Evolutionary conservation across 2,329 filamentous ascomycete species (phyloP).

Genomic region (Bimuria novae-zelandiae): DNA sequence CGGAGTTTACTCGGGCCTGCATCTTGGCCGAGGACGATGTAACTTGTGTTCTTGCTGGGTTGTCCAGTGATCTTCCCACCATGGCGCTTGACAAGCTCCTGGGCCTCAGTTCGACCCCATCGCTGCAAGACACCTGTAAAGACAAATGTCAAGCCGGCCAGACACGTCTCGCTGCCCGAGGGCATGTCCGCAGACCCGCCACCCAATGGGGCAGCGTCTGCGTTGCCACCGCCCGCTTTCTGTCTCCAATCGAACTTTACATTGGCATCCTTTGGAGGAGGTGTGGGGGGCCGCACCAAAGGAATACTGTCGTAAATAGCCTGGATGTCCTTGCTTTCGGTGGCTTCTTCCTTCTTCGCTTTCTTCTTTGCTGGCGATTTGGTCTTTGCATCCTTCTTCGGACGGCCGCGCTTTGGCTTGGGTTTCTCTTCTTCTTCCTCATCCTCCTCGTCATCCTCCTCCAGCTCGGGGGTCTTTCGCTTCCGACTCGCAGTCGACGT

Average conservation of each 20-base stretch:
- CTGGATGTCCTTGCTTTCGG: conserved; percentile 74
- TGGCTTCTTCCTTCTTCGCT: conserved; percentile 67
- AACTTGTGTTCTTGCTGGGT: conserved; percentile 92
- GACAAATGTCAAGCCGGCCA: conserved; percentile 88
- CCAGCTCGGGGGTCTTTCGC: conserved; percentile 60
- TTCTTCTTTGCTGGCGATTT: conserved; percentile 62
- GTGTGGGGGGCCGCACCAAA: conserved; percentile 79
- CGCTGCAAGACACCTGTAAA: conserved; percentile 88
- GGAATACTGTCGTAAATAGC: conserved; percentile 88
- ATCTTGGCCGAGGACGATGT: conserved; percentile 87
- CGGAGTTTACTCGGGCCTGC: conserved; percentile 91
- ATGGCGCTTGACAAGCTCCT: conserved; percentile 86
- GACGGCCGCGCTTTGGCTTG: conserved; percentile 61
- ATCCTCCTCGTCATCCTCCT: conserved; percentile 59
- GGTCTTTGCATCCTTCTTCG: conserved; percentile 43
- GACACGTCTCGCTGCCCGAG: conserved; percentile 82
- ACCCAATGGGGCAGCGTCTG: conserved; percentile 65
- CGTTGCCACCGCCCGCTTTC: conserved; percentile 59
- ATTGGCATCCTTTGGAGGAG: conserved; percentile 70
- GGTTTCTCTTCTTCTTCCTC: conserved; percentile 55
- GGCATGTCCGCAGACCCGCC: conserved; percentile 72
- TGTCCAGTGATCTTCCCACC: conserved; percentile 86
- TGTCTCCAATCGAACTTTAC: conserved; percentile 79
- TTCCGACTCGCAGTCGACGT: conserved; percentile 50
- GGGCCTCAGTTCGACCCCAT: conserved; percentile 82